A percentile compares a stretch with the other conserved stretches of the same genome.
phyloP scores from a whole-genome alignment of 225 moss, liverwort and hornwort species.

The Asterella californica region DNA sequence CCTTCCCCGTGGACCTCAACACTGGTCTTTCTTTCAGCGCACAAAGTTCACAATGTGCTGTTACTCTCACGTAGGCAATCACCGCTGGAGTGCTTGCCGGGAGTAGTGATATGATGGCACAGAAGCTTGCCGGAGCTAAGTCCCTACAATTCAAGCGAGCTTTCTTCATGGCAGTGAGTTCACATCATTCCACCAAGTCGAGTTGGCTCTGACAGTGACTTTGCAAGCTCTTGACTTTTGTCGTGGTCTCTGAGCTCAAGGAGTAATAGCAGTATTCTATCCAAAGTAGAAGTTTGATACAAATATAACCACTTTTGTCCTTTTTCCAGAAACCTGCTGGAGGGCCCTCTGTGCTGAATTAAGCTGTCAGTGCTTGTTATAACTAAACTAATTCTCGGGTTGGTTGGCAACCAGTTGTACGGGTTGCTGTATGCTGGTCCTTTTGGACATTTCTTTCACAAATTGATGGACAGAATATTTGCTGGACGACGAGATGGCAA shows the following conservation, averaged over 20 bases:
- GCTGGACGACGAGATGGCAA: slow-evolving; percentile 64
- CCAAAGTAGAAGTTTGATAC: background rate
- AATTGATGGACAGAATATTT: slow-evolving; percentile 75
- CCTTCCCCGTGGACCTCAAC: background rate
- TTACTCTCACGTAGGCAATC: slow-evolving; percentile 52
- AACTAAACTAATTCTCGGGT: background rate
- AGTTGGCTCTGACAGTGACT: background rate
- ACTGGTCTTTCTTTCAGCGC: background rate
- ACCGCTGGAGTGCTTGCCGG: slow-evolving; percentile 82
- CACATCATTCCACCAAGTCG: background rate
- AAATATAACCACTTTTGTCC: background rate
- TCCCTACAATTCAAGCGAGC: slow-evolving; percentile 69
- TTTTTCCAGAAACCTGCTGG: background rate
- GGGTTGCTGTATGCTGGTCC: slow-evolving; percentile 88
- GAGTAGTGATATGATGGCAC: slow-evolving; percentile 76
- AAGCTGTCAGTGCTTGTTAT: background rate
- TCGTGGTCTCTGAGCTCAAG: too few species aligned
- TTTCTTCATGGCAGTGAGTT: slow-evolving; percentile 63
- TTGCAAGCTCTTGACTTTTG: background rate
- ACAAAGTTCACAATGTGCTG: background rate
- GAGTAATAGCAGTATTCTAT: background rate
- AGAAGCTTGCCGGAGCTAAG: slow-evolving; percentile 76
- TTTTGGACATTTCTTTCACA: slow-evolving; percentile 90
- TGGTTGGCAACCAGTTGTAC: slow-evolving; percentile 50
- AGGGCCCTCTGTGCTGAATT: background rate